Base-by-base conservation (phyloP, 83 land plant species). In the Picea abies region DNA sequence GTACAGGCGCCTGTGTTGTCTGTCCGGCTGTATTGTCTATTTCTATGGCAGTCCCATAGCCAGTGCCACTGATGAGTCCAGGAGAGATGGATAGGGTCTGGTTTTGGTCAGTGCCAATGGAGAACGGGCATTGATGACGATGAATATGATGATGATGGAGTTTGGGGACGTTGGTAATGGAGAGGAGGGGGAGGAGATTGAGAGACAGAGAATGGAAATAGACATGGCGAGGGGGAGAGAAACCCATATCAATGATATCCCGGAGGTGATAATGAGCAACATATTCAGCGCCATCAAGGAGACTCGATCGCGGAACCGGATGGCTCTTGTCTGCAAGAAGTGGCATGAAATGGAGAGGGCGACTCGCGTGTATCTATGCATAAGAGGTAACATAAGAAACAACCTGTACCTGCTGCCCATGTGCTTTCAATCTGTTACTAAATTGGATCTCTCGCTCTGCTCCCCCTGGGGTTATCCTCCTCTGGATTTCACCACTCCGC, bases 391-490 rank as follows among this genome's bases (percentile, higher is more conserved):
- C 86, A 82, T 87, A 63, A 81, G 47, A 4, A 41, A 85, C 14
- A 78, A 86, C 77, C 77, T 87, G 78, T 76, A 81, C 49, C 69
- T 60, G 66, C 66, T 94, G 9, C 92, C 93, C 12, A 41, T 63
- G 35, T 89, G 86, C 72, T 94, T 91, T 86, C 83, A 83, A 41
- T 65, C 84, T n/a, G 87, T 94, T n/a, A 80, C 85, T 44, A 12
- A 70, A 47, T 90, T 92, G 35, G 95, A 94, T 79, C 87, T 94
- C 41, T 88, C 94, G 0, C 82, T 67, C 69, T 80, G 82, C 49
- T 92, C 93, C 66, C 95, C 95, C 5, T 94, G 93, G 95, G 97
- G 95, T 32, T 86, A 86, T 61, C 84, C 95, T 4, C 82, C 90
- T 61, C 80, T 90, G 61, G 85, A 82, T 35, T 63, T 83, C 44